Percentiles rank a stretch among this genome's conserved stretches.
Evolutionary conservation across 257 asterid genomes (phyloP).

Genomic region (Avicennia marina): DNA sequence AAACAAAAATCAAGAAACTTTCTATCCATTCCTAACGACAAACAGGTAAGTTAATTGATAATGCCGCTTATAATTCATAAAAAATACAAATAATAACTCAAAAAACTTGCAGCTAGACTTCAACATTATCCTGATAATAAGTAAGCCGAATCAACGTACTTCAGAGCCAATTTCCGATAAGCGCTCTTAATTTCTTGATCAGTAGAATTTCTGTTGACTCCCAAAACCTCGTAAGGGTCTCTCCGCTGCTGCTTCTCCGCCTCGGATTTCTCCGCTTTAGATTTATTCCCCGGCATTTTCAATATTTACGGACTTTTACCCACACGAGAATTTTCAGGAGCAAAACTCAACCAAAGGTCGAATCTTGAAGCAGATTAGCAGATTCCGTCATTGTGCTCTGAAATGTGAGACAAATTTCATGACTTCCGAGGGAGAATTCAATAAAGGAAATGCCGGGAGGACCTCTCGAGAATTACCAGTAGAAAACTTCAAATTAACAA

Average conservation of each 20-base stretch:
- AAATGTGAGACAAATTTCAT: slow-evolving; percentile 20
- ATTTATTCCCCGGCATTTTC: slow-evolving; percentile 73
- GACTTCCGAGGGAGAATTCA: slow-evolving; percentile 5
- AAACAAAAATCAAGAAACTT: too few relatives aligned
- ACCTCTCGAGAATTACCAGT: too few relatives aligned
- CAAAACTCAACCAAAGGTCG: slow-evolving; percentile 23
- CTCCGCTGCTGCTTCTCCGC: slow-evolving; percentile 64
- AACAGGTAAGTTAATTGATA: too few relatives aligned
- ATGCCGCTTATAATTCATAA: too few relatives aligned
- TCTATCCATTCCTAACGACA: too few relatives aligned
- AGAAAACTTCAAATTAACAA: slow-evolving; percentile 6
- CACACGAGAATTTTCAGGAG: neutral
- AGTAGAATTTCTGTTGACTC: slow-evolving; percentile 66
- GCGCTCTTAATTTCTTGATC: slow-evolving; percentile 97
- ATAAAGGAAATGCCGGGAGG: slow-evolving; percentile 2
- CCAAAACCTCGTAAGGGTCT: slow-evolving; percentile 96
- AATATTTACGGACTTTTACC: neutral
- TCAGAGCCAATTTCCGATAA: slow-evolving; percentile 82
- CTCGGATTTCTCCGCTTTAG: slow-evolving; percentile 65
- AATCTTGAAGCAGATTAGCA: slow-evolving; percentile 22
- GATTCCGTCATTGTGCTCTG: slow-evolving; percentile 33
- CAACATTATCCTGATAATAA: neutral
- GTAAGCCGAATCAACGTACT: slow-evolving; percentile 42
- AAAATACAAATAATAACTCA: neutral
- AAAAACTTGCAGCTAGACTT: neutral